These are phyloP conservation scores for Sporopachydermia cereana DNA, from an alignment of 1,139 yeast species.

Conservation along the genomic window DNA sequence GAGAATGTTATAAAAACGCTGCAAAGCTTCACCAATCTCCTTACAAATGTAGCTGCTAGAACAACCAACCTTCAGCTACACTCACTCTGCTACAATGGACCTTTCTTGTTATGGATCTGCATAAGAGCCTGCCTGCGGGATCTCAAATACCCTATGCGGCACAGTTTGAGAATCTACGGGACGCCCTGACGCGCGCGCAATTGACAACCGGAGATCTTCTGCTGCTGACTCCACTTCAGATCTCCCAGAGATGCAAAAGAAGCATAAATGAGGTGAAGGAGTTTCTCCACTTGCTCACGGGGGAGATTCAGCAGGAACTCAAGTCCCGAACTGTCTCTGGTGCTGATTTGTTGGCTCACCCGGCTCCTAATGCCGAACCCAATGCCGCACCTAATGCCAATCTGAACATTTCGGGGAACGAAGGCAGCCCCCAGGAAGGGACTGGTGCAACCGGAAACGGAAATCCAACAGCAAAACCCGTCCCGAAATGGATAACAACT, in stretches of 20 bases:
- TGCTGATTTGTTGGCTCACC: not conserved
- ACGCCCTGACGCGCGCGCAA: conserved; percentile 18
- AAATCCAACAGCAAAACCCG: too few relatives aligned
- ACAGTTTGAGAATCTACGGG: conserved; percentile 20
- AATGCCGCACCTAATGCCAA: not conserved
- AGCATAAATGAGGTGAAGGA: conserved; percentile 36
- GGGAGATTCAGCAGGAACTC: conserved; percentile 16
- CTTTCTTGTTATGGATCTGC: not conserved
- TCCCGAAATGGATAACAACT: conserved; percentile 43
- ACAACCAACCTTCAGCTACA: too few relatives aligned
- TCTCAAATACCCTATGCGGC: conserved; percentile 8
- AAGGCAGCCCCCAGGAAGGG: conserved; percentile 8
- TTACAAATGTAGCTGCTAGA: too few relatives aligned
- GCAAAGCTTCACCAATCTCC: too few relatives aligned
- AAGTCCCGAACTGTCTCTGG: conserved; percentile 5
- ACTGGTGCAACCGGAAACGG: conserved; percentile 5
- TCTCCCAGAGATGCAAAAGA: conserved; percentile 36
- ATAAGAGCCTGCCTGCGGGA: not conserved
- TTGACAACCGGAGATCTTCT: conserved; percentile 33
- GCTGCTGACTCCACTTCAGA: conserved; percentile 25
- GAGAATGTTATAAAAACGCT: too few relatives aligned
- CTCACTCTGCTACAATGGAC: too few relatives aligned
- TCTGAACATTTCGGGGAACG: conserved; percentile 5
- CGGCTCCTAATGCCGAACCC: conserved; percentile 5
- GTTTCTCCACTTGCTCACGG: conserved; percentile 26